A percentile compares a stretch with the other conserved stretches of the same genome.
Conservation (phyloP, 208 protist species). For the Acanthamoeba divionensis region DNA sequence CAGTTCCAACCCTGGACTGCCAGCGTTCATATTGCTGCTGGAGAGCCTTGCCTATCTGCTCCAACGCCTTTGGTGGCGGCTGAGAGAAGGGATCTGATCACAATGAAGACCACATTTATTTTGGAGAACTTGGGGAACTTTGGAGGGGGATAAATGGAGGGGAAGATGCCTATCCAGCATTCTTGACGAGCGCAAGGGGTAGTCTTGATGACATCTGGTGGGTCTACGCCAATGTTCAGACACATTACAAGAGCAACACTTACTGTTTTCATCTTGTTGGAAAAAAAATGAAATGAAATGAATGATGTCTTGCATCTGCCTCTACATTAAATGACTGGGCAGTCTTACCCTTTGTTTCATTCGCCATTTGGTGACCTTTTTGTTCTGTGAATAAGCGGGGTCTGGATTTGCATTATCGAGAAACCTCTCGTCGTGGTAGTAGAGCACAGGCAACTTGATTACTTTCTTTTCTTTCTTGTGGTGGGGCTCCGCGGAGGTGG, state of each 20-base stretch:
- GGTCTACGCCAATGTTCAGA: conserved; percentile 96
- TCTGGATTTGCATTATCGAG: conserved; percentile 66
- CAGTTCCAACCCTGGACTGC: conserved; percentile 76
- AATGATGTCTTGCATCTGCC: neutral
- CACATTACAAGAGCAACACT: conserved; percentile 91
- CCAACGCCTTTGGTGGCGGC: conserved; percentile 78
- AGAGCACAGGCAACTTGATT: no score
- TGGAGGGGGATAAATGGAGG: neutral
- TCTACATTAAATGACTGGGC: neutral
- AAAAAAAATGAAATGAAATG: neutral
- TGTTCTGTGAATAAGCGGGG: conserved; percentile 21
- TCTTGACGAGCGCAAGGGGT: conserved; percentile 93
- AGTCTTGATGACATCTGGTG: conserved; percentile 93
- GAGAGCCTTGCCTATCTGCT: conserved; percentile 88
- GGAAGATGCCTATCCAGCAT: conserved; percentile 91
- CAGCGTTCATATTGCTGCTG: conserved; percentile 91
- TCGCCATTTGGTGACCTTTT: conserved; percentile 71
- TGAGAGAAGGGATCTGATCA: conserved; percentile 64
- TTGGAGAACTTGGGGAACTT: neutral
- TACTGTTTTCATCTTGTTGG: conserved; percentile 80
- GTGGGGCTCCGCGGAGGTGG: no score
- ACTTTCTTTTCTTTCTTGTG: no score
- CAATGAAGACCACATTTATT: neutral
- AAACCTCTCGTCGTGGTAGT: conserved; percentile 62
- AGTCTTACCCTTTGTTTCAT: conserved; percentile 70